A percentile compares a stretch with the other conserved stretches of the same genome.
Conservation (phyloP, 176 grass and related monocot genomes). For the Aegilops sharonensis region DNA sequence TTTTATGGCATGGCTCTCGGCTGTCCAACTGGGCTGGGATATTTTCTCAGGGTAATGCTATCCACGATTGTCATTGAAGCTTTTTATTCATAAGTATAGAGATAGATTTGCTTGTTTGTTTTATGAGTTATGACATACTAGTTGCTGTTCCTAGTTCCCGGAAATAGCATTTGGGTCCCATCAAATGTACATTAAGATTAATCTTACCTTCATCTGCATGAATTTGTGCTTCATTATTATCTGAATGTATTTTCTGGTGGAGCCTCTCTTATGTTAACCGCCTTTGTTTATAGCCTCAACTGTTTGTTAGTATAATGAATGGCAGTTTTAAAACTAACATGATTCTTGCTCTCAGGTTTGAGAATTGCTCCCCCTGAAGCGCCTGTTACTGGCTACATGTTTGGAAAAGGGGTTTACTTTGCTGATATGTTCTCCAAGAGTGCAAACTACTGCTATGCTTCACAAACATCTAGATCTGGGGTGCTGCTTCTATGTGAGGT, state of each 20-base stretch:
- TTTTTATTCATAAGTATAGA: constrained; percentile 9
- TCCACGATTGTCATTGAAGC: not conserved
- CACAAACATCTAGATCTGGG: constrained; percentile 64
- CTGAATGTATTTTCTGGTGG: not conserved
- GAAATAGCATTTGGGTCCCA: not conserved
- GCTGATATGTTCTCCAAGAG: constrained; percentile 99
- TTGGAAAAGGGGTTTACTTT: constrained; percentile 92
- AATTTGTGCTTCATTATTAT: constrained; percentile 25
- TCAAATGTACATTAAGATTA: not conserved
- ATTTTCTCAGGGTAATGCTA: constrained; percentile 78
- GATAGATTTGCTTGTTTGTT: constrained; percentile 6
- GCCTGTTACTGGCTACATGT: constrained; percentile 93
- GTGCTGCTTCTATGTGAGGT: constrained; percentile 93
- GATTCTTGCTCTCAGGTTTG: constrained; percentile 54
- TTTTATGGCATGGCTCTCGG: constrained; percentile 97
- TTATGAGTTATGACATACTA: constrained; percentile 3
- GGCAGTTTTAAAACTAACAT: constrained; percentile 16
- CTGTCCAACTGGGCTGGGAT: constrained; percentile 95
- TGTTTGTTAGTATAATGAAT: constrained; percentile 3
- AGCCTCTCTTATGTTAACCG: constrained; percentile 1
- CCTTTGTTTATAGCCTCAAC: not conserved
- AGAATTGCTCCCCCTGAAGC: constrained; percentile 97
- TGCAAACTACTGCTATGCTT: constrained; percentile 90
- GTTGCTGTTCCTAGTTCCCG: constrained; percentile 1
- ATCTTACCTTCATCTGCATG: constrained; percentile 14